Base-by-base conservation (phyloP, 179 eudicot genomes). In the Gypsophila paniculata region DNA sequence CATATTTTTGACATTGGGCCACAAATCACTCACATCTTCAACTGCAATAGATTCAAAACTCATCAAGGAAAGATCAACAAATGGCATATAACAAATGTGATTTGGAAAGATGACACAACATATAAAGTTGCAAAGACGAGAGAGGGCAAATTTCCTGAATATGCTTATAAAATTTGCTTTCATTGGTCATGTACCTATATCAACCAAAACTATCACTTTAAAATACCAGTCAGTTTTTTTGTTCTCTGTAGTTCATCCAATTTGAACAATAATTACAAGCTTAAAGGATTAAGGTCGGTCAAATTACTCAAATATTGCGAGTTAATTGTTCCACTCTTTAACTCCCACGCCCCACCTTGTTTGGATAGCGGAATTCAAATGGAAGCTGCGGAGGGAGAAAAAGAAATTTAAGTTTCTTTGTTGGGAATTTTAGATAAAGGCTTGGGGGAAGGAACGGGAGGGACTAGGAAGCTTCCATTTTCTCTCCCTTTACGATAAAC, bases 11-110 rank as follows among this genome's bases (percentile, higher is more conserved):
- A 87, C 87, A 70, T 57, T 69, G 65, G 96, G 99, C 99, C 99
- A 94, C 83, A 90, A 79, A 81, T 94, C 91, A 61, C 94, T 91
- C 72, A 94, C 97, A 79, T 94, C 99, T 86, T 91, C 99, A 77
- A 94, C 99, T 94, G 90, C 44, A 82, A 82, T 36, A 15, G 76
- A 74, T 13, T 65, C 17, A 22, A 10, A 34, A 32, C 54, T 70
- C 21, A 74, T 77, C 78, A 66, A 65, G 36, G n/a, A n/a, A n/a
- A n/a, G 11, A 15, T 46, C n/a, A 10, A 23, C 25, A 65, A 63
- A 52, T 46, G 15, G 9, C 12, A 68, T 13, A 15, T 22, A 10
- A 10, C n/a, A 68, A 38, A 42, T n/a, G 9, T 2, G n/a, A 39
- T 13, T 2, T 46, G 18, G 53, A 46, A 18, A 49, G 32, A 73